phyloP scores from a whole-genome alignment of 441 rosid genomes.

The Eruca vesicaria region DNA sequence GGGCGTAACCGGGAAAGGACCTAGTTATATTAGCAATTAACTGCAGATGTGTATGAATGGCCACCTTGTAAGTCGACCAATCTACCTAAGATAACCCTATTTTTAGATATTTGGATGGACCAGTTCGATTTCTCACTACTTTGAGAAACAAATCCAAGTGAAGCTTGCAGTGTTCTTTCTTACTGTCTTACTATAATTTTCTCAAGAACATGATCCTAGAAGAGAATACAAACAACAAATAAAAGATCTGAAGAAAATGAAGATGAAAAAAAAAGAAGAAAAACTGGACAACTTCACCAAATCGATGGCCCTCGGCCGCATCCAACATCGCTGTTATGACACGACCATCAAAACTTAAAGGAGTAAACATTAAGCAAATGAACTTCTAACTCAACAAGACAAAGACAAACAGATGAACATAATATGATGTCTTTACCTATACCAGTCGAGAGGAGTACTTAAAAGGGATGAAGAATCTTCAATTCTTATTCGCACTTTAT shows the following conservation, averaged over 20 bases:
- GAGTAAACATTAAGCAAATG: neutral
- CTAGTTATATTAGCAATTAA: neutral
- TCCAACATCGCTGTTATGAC: neutral
- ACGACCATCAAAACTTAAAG: neutral
- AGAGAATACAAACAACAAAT: neutral
- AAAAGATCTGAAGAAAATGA: neutral
- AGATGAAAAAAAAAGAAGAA: neutral
- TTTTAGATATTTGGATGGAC: too few species aligned
- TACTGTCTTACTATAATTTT: neutral
- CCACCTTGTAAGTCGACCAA: neutral
- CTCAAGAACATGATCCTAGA: neutral
- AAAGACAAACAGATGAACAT: neutral
- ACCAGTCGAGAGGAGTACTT: neutral
- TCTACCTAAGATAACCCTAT: neutral
- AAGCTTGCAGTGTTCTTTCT: neutral
- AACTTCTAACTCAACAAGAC: neutral
- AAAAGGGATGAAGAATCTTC: neutral
- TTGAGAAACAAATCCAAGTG: neutral
- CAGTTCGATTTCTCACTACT: neutral
- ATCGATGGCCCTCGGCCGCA: neutral
- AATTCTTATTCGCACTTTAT: neutral
- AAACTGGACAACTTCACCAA: neutral
- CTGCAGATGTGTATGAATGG: neutral
- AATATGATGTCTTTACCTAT: neutral
- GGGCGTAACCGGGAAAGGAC: too few species aligned